Evolutionary conservation across 1,284 basidiomycete genomes (phyloP), one percentile per base, ranked within the genome.

Genomic region (Leucocoprinus gongylophorus): DNA sequence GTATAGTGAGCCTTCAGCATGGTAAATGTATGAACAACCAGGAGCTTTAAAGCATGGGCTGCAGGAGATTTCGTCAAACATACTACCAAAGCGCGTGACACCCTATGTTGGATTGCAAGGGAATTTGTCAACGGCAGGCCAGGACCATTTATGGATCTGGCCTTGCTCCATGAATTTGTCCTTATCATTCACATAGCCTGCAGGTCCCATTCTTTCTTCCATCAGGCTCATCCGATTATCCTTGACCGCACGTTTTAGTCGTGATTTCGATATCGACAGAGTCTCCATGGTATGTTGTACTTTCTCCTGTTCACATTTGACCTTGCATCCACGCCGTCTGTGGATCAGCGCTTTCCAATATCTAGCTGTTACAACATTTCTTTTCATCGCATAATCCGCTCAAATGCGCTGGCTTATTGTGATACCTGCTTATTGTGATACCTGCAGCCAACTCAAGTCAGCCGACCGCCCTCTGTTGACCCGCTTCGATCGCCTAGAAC

Each of bases 391-490:
- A 26, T 6, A 4, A 17, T 35, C 35, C 5, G 4, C 9, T 23
- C 9, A 7, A 28, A 26, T 35, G 13, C 8, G 21, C 37, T 39
- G n/a, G 18, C 47, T 20, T 33, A 46, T 26, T 30, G 4, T 46
- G 17, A n/a, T 26, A n/a, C 23, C 8, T 54, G 18, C 47, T 20
- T 33, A 46, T 26, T 30, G 4, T 46, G 17, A n/a, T 26, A n/a
- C 23, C 8, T 54, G 18, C 53, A 70, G 67, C 67, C 68, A 30
- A 61, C 63, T 2, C 64, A 64, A 55, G 61, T 65, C 9, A 58
- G 60, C 43, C 61, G 61, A 12, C 61, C 64, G 1, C 58, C 64
- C 12, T 42, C 51, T 15, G 35, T 33, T 5, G 67, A 70, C 32
- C 40, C 54, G 29, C 32, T 61, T 41, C 42, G 59, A 23, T 55